Base-by-base conservation (phyloP, 108 stramenopile species). In the Seminavis robusta region DNA sequence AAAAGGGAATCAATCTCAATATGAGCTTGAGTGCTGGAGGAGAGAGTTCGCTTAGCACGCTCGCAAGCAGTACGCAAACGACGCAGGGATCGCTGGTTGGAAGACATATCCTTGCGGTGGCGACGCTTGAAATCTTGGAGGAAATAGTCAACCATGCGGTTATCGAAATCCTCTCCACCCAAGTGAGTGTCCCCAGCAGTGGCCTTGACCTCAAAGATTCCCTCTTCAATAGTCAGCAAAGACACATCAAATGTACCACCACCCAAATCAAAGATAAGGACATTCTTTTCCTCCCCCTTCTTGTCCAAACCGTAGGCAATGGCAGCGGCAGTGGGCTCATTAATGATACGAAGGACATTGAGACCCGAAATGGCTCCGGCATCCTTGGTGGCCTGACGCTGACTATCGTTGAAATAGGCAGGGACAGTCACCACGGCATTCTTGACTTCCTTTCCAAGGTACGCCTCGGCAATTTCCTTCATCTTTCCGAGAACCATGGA, bases 161-260 rank as follows among this genome's bases (percentile, higher is more conserved):
- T 98, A 73, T 99, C 98, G 65, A 99, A 98, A 81, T 99, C 98
- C 69, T 99, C 98, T 59, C 98, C 98, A 53, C 98, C 98, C 61
- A 99, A 74, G 80, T 99, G 98, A 42, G 97, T 98, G 70, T 99
- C 97, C 47, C 98, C 98, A 42, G 96, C 96, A 46, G 97, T 98
- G 62, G 98, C 98, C 95, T 99, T 99, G 74, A 99, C 98, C 67
- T 99, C 97, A 75, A 98, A 99, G 90, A 99, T 99, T 63, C 97
- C 97, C 79, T 98, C 97, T 77, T 99, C 98, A 68, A 99, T 98
- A 64, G 97, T 98, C 38, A 99, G 76, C 44, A 99, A 80, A 46
- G 91, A 91, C 43, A 96, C 92, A 82, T 97, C 92, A 68, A 96
- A 97, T 61, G 98, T 99, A 59, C 98, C 97, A 30, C 98, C 98